A percentile compares a stretch with the other conserved stretches of the same genome.
These are phyloP conservation scores for Phylloporus sp. DNA, from an alignment of 768 basidiomycete genomes.

Conservation along the genomic window DNA sequence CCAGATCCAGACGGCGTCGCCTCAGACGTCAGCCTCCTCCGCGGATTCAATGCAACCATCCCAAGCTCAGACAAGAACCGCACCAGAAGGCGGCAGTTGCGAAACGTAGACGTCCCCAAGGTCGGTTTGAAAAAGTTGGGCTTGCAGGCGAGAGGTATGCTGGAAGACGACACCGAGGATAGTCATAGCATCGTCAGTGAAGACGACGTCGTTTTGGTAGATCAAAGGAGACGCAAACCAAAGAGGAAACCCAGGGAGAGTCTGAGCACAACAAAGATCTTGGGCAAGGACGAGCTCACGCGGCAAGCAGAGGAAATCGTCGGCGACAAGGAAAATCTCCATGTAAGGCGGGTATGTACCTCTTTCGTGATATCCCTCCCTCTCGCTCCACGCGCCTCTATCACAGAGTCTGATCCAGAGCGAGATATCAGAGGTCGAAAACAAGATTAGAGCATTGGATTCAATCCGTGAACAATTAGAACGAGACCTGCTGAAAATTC, in stretches of 20 bases:
- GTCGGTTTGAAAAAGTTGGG: slow-evolving; percentile 79
- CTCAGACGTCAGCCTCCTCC: slow-evolving; percentile 71
- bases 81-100: slow-evolving; percentile 68
- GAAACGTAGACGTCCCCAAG: slow-evolving; percentile 70
- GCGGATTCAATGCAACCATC: slow-evolving; percentile 93
- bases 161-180: slow-evolving; percentile 47
- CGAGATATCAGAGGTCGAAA: slow-evolving; percentile 85
- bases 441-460: slow-evolving; percentile 85
- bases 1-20: slow-evolving; percentile 72
- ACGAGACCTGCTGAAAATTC: slow-evolving; percentile 74
- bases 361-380: slow-evolving; percentile 2
- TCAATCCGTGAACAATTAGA: slow-evolving; percentile 75
- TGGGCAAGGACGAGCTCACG: slow-evolving; percentile 80
- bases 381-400: slow-evolving; percentile 5
- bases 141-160: slow-evolving; percentile 69
- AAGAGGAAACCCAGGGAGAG: slow-evolving; percentile 57
- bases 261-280: slow-evolving; percentile 58
- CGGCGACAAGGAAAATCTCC: slow-evolving; percentile 88
- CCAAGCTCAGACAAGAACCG: slow-evolving; percentile 82
- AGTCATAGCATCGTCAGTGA: slow-evolving; percentile 64
- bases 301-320: slow-evolving; percentile 83
- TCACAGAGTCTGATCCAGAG: slow-evolving; percentile 73
- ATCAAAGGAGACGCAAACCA: slow-evolving; percentile 30
- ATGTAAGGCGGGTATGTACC: slow-evolving; percentile 68
- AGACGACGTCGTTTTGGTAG: slow-evolving; percentile 67